These are phyloP conservation scores for Phaffomyces antillensis DNA, from an alignment of 805 yeast genomes.

Conservation along the genomic window DNA sequence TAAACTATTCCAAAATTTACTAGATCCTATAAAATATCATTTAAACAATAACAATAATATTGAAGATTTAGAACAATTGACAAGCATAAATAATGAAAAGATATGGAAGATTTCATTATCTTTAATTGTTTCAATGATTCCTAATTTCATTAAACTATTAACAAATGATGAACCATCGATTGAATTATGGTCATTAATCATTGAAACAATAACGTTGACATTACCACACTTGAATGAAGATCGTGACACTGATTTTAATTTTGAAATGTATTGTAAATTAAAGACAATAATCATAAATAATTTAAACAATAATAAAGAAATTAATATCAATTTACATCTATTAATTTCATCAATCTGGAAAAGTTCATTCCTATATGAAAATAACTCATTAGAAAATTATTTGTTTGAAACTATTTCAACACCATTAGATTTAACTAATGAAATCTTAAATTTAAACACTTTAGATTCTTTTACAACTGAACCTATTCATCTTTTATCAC, in stretches of 20 bases:
- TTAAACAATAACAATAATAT: constrained; percentile 18
- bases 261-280: constrained; percentile 35
- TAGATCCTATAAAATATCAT: constrained; percentile 44
- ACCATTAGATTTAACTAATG: constrained; percentile 31
- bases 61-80: constrained; percentile 9
- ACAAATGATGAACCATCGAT: constrained; percentile 3
- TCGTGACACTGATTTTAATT: constrained; percentile 38
- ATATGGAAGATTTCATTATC: constrained; percentile 50
- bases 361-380: constrained; percentile 52
- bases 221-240: constrained; percentile 26
- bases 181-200: constrained; percentile 33
- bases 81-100: constrained; percentile 19
- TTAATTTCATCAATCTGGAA: constrained; percentile 47
- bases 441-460: constrained; percentile 32
- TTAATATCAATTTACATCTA: constrained; percentile 29
- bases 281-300: constrained; percentile 35
- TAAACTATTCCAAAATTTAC: constrained; percentile 41
- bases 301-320: constrained; percentile 25
- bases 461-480: constrained; percentile 50
- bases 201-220: constrained; percentile 35
- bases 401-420: constrained; percentile 23
- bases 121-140: constrained; percentile 31
- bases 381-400: constrained; percentile 45
- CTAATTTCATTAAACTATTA: constrained; percentile 20
- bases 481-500: constrained; percentile 35